Evolutionary conservation across 2,329 filamentous ascomycete species (phyloP), one percentile per base, ranked within the genome.

Genomic region (Graphilbum sp.): DNA sequence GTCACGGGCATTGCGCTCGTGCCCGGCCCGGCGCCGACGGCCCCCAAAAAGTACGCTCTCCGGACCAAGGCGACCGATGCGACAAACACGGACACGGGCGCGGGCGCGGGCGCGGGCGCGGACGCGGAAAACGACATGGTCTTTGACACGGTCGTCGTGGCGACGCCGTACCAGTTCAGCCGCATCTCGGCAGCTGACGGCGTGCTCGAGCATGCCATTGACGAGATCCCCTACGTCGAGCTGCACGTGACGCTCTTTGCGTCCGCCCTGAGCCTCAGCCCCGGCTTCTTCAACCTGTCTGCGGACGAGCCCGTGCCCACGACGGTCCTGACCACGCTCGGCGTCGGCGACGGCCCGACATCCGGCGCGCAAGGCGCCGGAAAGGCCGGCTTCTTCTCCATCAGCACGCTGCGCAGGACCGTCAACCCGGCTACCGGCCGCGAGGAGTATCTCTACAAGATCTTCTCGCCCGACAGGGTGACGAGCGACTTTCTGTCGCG

Each of bases 231-330:
- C 0, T 98, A 95, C 54, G 82, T 85, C 3, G 70, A 72, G 35
- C 68, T 96, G 0, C 79, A 96, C 51, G 88, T 95, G 37, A 96
- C 88, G 0, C 71, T 96, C 1, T 88, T 98, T 50, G 67, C 87
- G 0, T 83, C 85, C 0, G 75, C 83, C 0, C 72, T 76, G 47
- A 66, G 61, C n/a, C 67, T 93, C n/a, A 76, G 72, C 17, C 69
- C 80, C 0, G 55, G 55, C 3, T 86, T 75, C 52, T 96, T 96
- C 63, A 72, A 73, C 40, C 64, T 92, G 2, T 51, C 63, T 2
- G 53, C 66, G 0, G 66, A 59, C n/a, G 58, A 62, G 23, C 54
- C 61, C 15, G 72, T 80, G 0, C 90, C 90, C 0, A 74, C 73
- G 42, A 75, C 72, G 17, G 70, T 98, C 34, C 72, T 95, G 37